Conservation (phyloP, 129 eudicot genomes). For the Sambucus nigra region DNA sequence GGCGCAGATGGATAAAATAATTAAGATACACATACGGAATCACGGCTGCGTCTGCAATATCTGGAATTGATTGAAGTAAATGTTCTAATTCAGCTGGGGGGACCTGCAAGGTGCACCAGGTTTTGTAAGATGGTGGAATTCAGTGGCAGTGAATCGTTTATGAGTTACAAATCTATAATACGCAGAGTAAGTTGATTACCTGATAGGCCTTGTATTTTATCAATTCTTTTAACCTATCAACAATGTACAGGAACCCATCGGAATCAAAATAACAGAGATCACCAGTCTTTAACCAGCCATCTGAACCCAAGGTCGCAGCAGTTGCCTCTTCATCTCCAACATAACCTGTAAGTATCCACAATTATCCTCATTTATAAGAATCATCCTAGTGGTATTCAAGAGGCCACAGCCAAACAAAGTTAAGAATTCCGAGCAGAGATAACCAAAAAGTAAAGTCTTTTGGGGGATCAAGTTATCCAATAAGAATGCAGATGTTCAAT, state of each 20-base stretch:
- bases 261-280: slow-evolving; percentile 29
- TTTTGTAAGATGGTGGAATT: too few species aligned
- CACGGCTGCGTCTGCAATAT: slow-evolving; percentile 33
- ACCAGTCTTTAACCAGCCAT: slow-evolving; percentile 30
- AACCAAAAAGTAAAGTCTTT: neutral
- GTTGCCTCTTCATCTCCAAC: slow-evolving; percentile 23
- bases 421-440: too few species aligned
- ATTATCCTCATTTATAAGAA: too few species aligned
- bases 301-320: slow-evolving; percentile 17
- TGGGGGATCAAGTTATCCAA: neutral
- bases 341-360: slow-evolving; percentile 20
- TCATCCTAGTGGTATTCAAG: neutral
- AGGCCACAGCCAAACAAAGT: too few species aligned
- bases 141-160: too few species aligned
- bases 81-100: slow-evolving; percentile 37
- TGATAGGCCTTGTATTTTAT: slow-evolving; percentile 38
- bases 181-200: slow-evolving; percentile 13
- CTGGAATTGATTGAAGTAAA: slow-evolving; percentile 25
- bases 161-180: neutral
- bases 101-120: slow-evolving; percentile 14
- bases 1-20: too few species aligned
- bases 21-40: too few species aligned
- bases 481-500: neutral
- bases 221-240: slow-evolving; percentile 31
- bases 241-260: slow-evolving; percentile 28